Percentiles rank a stretch among this genome's conserved stretches.
phyloP scores from a whole-genome alignment of 441 rosid species.

The Metrosideros polymorpha region DNA sequence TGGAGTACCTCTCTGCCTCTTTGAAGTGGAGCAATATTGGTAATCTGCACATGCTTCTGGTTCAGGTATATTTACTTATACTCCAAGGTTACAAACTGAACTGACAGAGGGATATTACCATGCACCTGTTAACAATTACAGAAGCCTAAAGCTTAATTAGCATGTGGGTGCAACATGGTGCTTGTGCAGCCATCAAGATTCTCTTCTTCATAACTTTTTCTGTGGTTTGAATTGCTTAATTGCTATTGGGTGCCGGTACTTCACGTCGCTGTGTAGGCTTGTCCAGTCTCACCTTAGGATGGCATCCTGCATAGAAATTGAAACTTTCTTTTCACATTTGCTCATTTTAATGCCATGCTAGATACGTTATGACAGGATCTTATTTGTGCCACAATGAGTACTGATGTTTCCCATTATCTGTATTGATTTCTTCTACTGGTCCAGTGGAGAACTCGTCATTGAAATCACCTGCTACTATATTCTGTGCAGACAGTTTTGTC shows the following conservation, averaged over 20 bases:
- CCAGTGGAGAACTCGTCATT: neutral
- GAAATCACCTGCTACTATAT: neutral
- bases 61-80: neutral
- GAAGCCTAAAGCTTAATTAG: neutral
- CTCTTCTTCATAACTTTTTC: neutral
- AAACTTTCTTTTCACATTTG: neutral
- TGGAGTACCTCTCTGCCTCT: neutral
- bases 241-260: neutral
- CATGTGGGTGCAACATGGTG: neutral
- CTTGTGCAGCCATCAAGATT: neutral
- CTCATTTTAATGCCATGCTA: neutral
- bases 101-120: neutral
- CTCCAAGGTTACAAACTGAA: neutral
- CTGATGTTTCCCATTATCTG: neutral
- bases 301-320: neutral
- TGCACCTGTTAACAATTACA: neutral
- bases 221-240: neutral
- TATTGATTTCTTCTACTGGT: neutral
- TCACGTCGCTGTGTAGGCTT: neutral
- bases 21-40: constrained; percentile 12
- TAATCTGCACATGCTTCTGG: constrained; percentile 4
- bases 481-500: constrained; percentile 2
- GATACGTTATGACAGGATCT: neutral
- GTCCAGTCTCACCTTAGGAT: neutral
- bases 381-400: neutral